Evolutionary conservation across 164 flowering plant genomes (phyloP).

Genomic region (Stephania japonica): DNA sequence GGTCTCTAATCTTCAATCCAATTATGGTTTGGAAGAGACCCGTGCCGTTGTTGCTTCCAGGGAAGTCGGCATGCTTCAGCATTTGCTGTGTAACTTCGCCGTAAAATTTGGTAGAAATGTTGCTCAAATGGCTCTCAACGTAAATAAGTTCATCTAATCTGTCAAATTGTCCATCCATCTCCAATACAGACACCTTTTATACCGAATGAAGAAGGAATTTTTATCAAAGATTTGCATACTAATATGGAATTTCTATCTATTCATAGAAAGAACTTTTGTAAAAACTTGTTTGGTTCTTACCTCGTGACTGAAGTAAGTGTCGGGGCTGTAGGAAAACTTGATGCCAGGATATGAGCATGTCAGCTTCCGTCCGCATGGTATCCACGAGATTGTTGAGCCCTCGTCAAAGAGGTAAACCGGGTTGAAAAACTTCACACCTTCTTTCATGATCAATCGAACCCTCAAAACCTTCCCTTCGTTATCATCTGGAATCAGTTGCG

Average conservation of each 20-base stretch:
- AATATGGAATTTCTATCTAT: background rate
- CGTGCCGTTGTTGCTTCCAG: conserved; percentile 93
- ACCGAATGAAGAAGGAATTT: background rate
- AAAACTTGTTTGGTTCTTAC: conserved; percentile 27
- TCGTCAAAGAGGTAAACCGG: conserved; percentile 95
- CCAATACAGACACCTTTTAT: conserved; percentile 75
- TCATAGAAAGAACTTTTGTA: background rate
- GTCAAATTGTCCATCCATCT: conserved; percentile 98
- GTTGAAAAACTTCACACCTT: conserved; percentile 74
- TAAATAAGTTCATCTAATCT: conserved; percentile 92
- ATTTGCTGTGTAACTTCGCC: conserved; percentile 96
- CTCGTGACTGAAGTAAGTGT: conserved; percentile 74
- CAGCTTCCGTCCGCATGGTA: conserved; percentile 93
- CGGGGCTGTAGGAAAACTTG: conserved; percentile 87
- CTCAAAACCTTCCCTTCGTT: conserved; percentile 86
- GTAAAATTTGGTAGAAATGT: conserved; percentile 83
- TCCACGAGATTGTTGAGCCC: conserved; percentile 95
- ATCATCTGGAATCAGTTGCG: conserved; percentile 81
- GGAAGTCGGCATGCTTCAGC: conserved; percentile 88
- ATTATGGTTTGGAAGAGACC: conserved; percentile 91
- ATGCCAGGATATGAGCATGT: conserved; percentile 99
- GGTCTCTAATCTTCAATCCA: conserved; percentile 85
- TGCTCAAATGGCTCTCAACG: conserved; percentile 89
- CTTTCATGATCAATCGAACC: conserved; percentile 85
- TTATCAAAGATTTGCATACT: background rate